phyloP scores from a whole-genome alignment of 306 rosid species.

The Dryas octopetala region DNA sequence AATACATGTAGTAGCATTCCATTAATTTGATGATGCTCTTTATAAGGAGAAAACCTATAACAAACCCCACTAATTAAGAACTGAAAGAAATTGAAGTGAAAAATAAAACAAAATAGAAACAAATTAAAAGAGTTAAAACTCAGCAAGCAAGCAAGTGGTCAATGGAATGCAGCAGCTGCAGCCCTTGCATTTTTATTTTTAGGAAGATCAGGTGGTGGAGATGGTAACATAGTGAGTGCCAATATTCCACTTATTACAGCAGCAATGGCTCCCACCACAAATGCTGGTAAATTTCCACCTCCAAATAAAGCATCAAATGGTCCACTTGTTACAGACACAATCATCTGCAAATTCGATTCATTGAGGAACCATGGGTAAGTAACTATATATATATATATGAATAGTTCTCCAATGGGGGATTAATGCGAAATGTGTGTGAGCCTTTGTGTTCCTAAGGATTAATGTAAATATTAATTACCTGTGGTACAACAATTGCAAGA shows the following conservation, averaged over 20 bases:
- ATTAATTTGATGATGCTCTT: too few species aligned
- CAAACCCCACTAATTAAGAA: too few species aligned
- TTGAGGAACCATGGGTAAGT: neutral
- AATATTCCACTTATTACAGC: conserved; percentile 56
- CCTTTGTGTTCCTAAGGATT: too few species aligned
- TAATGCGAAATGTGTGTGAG: neutral
- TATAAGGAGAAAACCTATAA: too few species aligned
- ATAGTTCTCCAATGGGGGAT: neutral
- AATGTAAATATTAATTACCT: conserved; percentile 33
- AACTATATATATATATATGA: neutral
- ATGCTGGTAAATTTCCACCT: conserved; percentile 88
- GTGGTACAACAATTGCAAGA: conserved; percentile 72
- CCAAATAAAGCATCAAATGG: conserved; percentile 73
- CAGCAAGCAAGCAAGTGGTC: neutral
- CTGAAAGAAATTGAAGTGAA: too few species aligned
- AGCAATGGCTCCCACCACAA: conserved; percentile 67
- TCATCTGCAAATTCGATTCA: conserved; percentile 37
- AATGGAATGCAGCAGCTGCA: conserved; percentile 40
- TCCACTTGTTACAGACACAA: conserved; percentile 72
- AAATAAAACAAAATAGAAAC: too few species aligned
- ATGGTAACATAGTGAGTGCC: conserved; percentile 64
- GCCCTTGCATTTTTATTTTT: conserved; percentile 25
- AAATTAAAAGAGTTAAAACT: too few species aligned
- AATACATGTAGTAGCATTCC: too few species aligned
- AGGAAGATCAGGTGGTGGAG: conserved; percentile 54